Evolutionary conservation across 768 basidiomycete genomes (phyloP).

Genomic region (Podaxis sp.): DNA sequence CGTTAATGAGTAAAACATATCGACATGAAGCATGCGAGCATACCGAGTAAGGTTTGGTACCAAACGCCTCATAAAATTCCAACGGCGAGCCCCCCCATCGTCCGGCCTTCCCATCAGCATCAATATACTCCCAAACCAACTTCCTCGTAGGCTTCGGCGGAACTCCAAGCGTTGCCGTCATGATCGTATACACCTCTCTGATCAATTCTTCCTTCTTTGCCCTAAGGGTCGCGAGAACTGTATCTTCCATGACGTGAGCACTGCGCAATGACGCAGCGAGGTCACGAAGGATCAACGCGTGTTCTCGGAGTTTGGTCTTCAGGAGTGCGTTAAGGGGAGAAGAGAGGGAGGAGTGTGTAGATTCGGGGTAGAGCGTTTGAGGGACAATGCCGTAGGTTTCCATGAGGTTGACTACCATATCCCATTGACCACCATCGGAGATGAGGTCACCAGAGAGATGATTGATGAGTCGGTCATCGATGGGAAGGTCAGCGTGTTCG

Average conservation of each 20-base stretch:
- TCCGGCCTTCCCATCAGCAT: conserved; percentile 70
- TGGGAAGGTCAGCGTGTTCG: conserved; percentile 71
- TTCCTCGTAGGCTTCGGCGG: conserved; percentile 70
- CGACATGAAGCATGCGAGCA: conserved; percentile 19
- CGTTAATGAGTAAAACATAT: not conserved
- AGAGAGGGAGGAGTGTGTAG: conserved; percentile 76
- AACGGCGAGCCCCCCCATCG: conserved; percentile 79
- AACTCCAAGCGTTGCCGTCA: conserved; percentile 84
- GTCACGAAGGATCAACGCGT: conserved; percentile 76
- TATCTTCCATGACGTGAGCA: conserved; percentile 44
- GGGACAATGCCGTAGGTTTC: conserved; percentile 87
- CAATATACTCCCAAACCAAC: conserved; percentile 90
- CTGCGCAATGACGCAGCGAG: conserved; percentile 54
- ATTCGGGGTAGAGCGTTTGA: conserved; percentile 80
- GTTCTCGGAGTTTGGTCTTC: conserved; percentile 90
- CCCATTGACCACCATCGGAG: conserved; percentile 93
- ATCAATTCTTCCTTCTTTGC: conserved; percentile 84
- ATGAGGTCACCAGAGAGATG: conserved; percentile 77
- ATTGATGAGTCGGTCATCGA: conserved; percentile 81
- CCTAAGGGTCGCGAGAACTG: conserved; percentile 55
- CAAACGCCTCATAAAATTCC: conserved; percentile 75
- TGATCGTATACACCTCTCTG: conserved; percentile 78
- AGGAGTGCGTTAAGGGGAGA: conserved; percentile 72
- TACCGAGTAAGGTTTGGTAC: conserved; percentile 54
- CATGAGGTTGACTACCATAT: conserved; percentile 70